Percentiles rank a stretch among this genome's conserved stretches.
Evolutionary conservation across 169 alveolate genomes (phyloP).

Genomic region (Babesia caballi): DNA sequence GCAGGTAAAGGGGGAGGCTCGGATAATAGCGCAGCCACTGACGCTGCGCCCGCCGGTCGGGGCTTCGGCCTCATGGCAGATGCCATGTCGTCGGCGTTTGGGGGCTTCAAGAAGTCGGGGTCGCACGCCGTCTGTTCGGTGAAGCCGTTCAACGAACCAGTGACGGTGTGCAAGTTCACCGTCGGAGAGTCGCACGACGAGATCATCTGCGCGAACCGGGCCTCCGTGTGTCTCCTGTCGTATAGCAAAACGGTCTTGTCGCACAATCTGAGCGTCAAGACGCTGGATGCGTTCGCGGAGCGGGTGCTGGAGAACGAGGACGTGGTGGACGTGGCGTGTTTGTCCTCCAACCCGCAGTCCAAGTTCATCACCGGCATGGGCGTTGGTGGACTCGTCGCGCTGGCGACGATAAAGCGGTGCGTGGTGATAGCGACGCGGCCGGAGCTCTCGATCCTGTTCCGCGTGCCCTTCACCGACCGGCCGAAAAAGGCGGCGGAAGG

Average conservation of each 20-base stretch:
- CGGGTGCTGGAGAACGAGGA: constrained; percentile 37
- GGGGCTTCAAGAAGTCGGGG: constrained; percentile 47
- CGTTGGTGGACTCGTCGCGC: constrained; percentile 50
- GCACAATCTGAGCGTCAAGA: constrained; percentile 38
- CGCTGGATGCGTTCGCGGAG: constrained; percentile 11
- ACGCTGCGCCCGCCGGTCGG: not conserved
- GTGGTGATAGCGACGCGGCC: constrained; percentile 53
- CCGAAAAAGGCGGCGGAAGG: constrained; percentile 3
- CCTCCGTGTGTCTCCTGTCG: constrained; percentile 24
- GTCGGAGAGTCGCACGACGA: constrained; percentile 60
- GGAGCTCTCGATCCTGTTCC: constrained; percentile 35
- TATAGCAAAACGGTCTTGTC: constrained; percentile 51
- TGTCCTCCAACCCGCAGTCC: constrained; percentile 57
- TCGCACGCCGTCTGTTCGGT: constrained; percentile 47
- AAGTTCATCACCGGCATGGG: constrained; percentile 42
- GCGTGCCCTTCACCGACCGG: constrained; percentile 28
- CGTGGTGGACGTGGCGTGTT: constrained; percentile 50
- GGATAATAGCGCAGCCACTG: not conserved
- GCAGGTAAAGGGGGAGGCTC: constrained; percentile 1
- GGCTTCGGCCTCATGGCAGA: constrained; percentile 64
- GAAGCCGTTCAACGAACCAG: constrained; percentile 37
- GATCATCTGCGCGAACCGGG: constrained; percentile 39
- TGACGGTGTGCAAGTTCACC: constrained; percentile 45
- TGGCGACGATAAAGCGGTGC: constrained; percentile 47
- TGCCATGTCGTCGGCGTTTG: constrained; percentile 61